Evolutionary conservation across 2,329 filamentous ascomycete genomes (phyloP).

Genomic region (Pyrenophora seminiperda): DNA sequence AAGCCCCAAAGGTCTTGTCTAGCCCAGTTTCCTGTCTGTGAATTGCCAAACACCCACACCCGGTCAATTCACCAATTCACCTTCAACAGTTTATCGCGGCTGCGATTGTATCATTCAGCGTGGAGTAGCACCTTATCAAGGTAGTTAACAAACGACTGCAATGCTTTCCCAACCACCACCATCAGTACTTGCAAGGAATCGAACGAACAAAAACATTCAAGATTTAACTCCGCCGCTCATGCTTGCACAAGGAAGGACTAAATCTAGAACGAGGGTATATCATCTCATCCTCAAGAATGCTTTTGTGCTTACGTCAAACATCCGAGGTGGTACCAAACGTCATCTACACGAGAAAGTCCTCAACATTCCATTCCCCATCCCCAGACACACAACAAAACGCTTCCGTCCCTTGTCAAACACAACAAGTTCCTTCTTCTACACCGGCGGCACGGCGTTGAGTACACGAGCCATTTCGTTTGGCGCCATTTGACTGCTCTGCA

Average conservation of each 20-base stretch:
- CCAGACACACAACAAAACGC: neutral
- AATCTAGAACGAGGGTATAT: neutral
- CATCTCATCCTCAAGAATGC: neutral
- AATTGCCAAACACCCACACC: too few species aligned
- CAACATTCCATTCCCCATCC: neutral
- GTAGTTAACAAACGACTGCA: neutral
- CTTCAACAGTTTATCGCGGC: too few species aligned
- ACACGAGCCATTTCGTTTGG: constrained; percentile 50
- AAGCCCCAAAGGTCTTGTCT: too few species aligned
- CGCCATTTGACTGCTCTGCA: constrained; percentile 60
- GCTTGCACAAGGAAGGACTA: constrained; percentile 10
- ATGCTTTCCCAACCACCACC: neutral
- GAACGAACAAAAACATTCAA: neutral
- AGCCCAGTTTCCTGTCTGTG: too few species aligned
- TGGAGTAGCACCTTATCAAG: too few species aligned
- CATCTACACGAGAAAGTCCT: too few species aligned
- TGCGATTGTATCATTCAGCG: too few species aligned
- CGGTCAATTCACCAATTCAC: too few species aligned
- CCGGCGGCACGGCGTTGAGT: constrained; percentile 40
- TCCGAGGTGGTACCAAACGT: too few species aligned
- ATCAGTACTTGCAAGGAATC: neutral
- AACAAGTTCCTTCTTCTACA: constrained; percentile 6
- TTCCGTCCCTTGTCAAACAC: neutral
- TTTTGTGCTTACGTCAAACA: too few species aligned
- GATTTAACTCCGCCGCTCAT: constrained; percentile 36